phyloP scores from a whole-genome alignment of 1,284 basidiomycete species.

The Trametes pubescens region DNA sequence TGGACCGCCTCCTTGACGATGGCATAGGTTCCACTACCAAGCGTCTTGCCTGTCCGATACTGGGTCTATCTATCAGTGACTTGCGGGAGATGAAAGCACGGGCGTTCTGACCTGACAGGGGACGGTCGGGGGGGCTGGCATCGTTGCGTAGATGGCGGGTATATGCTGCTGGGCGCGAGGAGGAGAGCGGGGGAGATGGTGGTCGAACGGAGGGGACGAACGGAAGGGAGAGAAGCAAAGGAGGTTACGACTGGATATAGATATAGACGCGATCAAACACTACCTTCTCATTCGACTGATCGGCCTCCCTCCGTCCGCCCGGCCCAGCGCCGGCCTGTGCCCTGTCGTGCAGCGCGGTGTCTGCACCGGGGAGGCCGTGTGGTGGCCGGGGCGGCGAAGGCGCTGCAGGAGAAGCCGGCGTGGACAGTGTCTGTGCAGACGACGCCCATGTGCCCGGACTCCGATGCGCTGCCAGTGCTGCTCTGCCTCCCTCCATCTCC shows the following conservation, averaged over 20 bases:
- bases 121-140: conserved; percentile 53
- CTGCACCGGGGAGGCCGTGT: conserved; percentile 11
- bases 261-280: conserved; percentile 28
- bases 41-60: conserved; percentile 93
- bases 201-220: conserved; percentile 10
- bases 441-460: conserved; percentile 11
- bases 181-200: conserved; percentile 8
- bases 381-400: conserved; percentile 9
- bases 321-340: conserved; percentile 9
- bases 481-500: background rate
- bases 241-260: conserved; percentile 27
- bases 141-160: conserved; percentile 9
- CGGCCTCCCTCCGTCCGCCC: conserved; percentile 19
- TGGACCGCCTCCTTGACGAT: conserved; percentile 97
- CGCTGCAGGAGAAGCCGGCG: conserved; percentile 2
- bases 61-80: conserved; percentile 45
- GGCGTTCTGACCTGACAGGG: conserved; percentile 63
- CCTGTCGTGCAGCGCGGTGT: background rate
- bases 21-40: conserved; percentile 92
- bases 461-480: background rate
- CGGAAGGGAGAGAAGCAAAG: conserved; percentile 11
- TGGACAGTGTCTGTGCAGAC: conserved; percentile 5
- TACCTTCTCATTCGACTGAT: conserved; percentile 20
- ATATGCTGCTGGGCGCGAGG: conserved; percentile 6
- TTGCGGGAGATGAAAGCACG: conserved; percentile 1